phyloP scores from a whole-genome alignment of 371 early-diverging fungal species.

The Batrachochytrium dendrobatidis region DNA sequence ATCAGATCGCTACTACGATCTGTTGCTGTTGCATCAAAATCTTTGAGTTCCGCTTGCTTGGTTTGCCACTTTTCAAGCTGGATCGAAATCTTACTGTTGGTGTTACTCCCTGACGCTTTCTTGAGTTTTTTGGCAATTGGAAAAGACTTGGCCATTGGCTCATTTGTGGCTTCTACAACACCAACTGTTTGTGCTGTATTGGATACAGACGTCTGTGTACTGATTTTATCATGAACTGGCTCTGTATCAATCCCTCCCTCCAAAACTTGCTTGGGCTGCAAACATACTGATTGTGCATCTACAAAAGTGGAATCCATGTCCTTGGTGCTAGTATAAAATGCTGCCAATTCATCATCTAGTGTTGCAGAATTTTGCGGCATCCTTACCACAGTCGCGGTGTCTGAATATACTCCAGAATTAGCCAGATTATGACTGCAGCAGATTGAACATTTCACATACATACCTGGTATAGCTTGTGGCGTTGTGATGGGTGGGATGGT shows the following conservation, averaged over 20 bases:
- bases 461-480: background rate
- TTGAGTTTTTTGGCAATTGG: no score
- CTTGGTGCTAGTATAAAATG: conserved; percentile 14
- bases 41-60: conserved; percentile 36
- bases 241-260: no score
- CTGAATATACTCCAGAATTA: background rate
- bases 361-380: no score
- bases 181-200: no score
- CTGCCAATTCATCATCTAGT: conserved; percentile 23
- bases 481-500: background rate
- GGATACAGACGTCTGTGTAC: no score
- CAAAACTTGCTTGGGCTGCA: no score
- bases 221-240: no score
- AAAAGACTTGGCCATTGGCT: no score
- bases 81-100: background rate
- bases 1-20: background rate
- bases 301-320: no score
- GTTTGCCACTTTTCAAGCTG: conserved; percentile 49
- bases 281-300: no score
- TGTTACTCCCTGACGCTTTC: background rate
- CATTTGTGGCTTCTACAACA: no score
- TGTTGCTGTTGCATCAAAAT: background rate
- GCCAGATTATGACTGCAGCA: background rate
- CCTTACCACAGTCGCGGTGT: no score
- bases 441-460: background rate